These are phyloP conservation scores for Citrus medica DNA, from an alignment of 345 rosid species.

Conservation along the genomic window DNA sequence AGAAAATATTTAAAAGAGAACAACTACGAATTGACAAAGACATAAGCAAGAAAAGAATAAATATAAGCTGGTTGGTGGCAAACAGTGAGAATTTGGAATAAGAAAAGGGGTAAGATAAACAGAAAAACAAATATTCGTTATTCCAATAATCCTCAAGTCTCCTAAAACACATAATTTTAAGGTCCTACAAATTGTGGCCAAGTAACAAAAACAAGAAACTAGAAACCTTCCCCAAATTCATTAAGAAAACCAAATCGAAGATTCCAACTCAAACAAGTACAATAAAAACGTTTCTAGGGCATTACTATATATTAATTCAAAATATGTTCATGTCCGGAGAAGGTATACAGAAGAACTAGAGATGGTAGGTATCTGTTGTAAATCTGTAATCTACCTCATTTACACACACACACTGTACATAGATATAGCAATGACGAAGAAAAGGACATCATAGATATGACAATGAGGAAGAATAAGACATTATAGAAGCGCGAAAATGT, in stretches of 20 bases:
- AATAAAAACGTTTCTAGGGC: neutral
- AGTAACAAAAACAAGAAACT: neutral
- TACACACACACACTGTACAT: neutral
- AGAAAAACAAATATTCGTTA: neutral
- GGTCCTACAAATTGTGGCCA: neutral
- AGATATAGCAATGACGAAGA: neutral
- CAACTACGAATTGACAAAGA: neutral
- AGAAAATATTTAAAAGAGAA: neutral
- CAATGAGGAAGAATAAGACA: neutral
- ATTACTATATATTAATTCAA: neutral
- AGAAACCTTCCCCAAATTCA: neutral
- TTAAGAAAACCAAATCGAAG: neutral
- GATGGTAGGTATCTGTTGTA: neutral
- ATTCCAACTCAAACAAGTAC: neutral
- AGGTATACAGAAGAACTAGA: neutral
- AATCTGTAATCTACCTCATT: neutral
- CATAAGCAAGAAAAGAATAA: neutral
- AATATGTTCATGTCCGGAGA: neutral
- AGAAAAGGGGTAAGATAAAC: too few species aligned
- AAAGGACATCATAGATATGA: neutral
- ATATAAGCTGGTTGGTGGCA: too few species aligned
- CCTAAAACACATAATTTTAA: neutral
- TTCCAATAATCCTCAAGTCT: neutral
- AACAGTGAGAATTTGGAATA: too few species aligned
- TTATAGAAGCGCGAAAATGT: too few species aligned